phyloP scores from a whole-genome alignment of 2,329 filamentous ascomycete genomes.

The Alternaria triticimaculans region DNA sequence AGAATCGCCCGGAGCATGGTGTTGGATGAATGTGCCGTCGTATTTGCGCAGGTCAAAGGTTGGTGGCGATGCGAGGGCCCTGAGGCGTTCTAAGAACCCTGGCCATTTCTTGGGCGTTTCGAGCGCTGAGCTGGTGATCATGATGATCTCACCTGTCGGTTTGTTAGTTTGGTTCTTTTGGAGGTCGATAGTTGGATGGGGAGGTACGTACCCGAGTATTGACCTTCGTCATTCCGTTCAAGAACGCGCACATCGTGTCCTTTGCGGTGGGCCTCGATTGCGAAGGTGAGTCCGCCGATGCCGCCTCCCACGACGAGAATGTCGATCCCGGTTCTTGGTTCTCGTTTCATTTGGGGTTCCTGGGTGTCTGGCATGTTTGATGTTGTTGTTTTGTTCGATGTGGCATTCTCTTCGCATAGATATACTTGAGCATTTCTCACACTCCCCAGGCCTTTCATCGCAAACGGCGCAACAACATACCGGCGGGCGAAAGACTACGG shows the following conservation, averaged over 20 bases:
- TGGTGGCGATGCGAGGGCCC: not conserved
- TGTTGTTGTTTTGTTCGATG: not conserved
- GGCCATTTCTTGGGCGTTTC: slow-evolving; percentile 2
- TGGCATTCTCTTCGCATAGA: not conserved
- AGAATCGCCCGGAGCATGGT: not conserved
- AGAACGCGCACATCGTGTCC: slow-evolving; percentile 37
- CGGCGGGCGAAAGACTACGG: not conserved
- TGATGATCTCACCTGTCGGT: not conserved
- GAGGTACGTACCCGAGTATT: not conserved
- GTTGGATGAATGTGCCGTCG: not conserved
- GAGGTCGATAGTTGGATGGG: not conserved
- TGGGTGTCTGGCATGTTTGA: not conserved
- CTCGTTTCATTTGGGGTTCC: not conserved
- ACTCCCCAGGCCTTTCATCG: not conserved
- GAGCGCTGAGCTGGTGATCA: not conserved
- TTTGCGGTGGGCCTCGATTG: slow-evolving; percentile 38
- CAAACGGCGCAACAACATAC: not conserved
- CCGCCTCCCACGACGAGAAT: slow-evolving; percentile 37
- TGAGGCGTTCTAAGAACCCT: not conserved
- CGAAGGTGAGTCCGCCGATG: slow-evolving; percentile 33
- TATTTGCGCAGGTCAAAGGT: not conserved
- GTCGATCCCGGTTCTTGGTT: not conserved
- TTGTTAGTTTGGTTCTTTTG: not conserved
- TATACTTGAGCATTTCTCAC: not conserved
- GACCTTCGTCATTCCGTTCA: slow-evolving; percentile 11